phyloP scores from a whole-genome alignment of 305 asterid species.

The Plantago lanceolata region DNA sequence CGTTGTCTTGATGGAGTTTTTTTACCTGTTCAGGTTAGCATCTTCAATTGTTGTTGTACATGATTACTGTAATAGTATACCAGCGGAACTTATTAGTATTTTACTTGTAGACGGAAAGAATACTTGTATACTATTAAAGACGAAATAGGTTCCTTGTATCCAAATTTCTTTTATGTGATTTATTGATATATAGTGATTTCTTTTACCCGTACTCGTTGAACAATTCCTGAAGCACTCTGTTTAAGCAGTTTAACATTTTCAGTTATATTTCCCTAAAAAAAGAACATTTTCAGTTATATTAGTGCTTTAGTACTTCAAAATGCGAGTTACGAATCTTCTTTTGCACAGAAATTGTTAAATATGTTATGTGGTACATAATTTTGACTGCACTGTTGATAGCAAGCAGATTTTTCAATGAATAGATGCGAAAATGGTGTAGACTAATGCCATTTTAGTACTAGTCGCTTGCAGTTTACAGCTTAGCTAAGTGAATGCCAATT shows the following conservation, averaged over 20 bases:
- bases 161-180: background rate
- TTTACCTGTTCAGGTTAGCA: background rate
- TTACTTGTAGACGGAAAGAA: background rate
- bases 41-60: conserved; percentile 5
- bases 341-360: no score
- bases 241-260: no score
- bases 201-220: background rate
- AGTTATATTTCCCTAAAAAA: no score
- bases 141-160: background rate
- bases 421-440: background rate
- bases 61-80: background rate
- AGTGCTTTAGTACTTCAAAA: background rate
- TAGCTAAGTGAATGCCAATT: background rate
- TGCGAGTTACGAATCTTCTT: background rate
- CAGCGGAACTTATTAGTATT: background rate
- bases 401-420: background rate
- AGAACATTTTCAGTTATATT: no score
- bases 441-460: background rate
- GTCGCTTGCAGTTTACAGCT: background rate
- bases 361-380: no score
- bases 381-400: background rate
- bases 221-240: background rate
- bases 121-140: background rate
- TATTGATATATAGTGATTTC: background rate
- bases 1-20: background rate